Conservation (phyloP, 2,329 filamentous ascomycete species). For the Scedosporium boydii region DNA sequence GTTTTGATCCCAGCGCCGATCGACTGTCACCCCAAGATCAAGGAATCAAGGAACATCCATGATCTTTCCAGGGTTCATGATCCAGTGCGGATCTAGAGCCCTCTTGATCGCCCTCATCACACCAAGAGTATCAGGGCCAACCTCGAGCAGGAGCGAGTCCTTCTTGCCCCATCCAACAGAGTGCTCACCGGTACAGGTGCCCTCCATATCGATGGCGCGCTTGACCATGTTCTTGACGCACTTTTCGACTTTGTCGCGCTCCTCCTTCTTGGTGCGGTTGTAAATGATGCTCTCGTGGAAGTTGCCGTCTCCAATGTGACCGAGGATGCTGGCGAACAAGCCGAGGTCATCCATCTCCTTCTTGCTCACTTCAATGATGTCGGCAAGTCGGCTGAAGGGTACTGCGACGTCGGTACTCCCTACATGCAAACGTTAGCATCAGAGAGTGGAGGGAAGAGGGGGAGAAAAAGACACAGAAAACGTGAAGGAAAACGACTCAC, state of each 20-base stretch:
- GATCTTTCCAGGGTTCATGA: slow-evolving; percentile 89
- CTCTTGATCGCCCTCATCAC: slow-evolving; percentile 79
- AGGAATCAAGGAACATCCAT: slow-evolving; percentile 53
- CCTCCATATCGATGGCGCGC: slow-evolving; percentile 87
- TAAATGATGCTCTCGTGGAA: slow-evolving; percentile 94
- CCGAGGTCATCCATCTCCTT: slow-evolving; percentile 80
- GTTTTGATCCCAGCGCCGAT: neutral
- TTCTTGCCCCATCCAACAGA: slow-evolving; percentile 83
- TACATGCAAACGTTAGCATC: slow-evolving; percentile 14
- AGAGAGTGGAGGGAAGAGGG: neutral
- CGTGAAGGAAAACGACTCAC: slow-evolving; percentile 34
- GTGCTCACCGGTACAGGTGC: slow-evolving; percentile 85
- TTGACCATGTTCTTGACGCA: slow-evolving; percentile 87
- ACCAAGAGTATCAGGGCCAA: slow-evolving; percentile 69
- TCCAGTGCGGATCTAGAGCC: slow-evolving; percentile 77
- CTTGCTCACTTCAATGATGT: slow-evolving; percentile 75
- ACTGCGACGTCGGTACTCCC: slow-evolving; percentile 80
- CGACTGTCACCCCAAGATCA: slow-evolving; percentile 11
- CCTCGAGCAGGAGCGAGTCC: slow-evolving; percentile 65
- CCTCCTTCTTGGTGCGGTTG: slow-evolving; percentile 56
- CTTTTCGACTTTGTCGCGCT: slow-evolving; percentile 66
- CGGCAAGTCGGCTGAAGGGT: slow-evolving; percentile 63
- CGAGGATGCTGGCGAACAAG: slow-evolving; percentile 77
- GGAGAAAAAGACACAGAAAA: neutral
- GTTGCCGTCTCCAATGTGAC: slow-evolving; percentile 89